These are phyloP conservation scores for Paecilomyces niveus DNA, from an alignment of 2,329 filamentous ascomycete species.

Conservation along the genomic window DNA sequence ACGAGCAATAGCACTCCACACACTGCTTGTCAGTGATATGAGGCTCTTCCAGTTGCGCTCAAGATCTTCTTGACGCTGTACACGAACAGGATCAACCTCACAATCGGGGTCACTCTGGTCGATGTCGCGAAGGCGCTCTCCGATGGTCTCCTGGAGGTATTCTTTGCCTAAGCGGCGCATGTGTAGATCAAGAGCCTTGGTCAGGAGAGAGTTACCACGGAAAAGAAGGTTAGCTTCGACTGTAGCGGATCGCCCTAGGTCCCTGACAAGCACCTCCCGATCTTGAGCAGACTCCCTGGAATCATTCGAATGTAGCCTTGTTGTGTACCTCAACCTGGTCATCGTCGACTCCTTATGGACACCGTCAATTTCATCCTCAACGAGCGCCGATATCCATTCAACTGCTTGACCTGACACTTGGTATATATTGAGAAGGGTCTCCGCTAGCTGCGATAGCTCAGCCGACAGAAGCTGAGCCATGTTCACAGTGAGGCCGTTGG, in stretches of 20 bases:
- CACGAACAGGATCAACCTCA: constrained; percentile 85
- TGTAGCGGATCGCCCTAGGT: constrained; percentile 58
- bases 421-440: constrained; percentile 87
- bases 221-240: constrained; percentile 90
- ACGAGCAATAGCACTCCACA: constrained; percentile 75
- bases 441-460: constrained; percentile 71
- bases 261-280: constrained; percentile 53
- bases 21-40: constrained; percentile 66
- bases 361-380: constrained; percentile 96
- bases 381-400: constrained; percentile 87
- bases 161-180: constrained; percentile 93
- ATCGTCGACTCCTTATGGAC: constrained; percentile 73
- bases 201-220: constrained; percentile 87
- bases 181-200: constrained; percentile 87
- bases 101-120: constrained; percentile 86
- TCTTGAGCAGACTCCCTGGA: constrained; percentile 51
- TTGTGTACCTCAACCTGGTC: constrained; percentile 54
- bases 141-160: constrained; percentile 79
- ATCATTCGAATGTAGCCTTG: constrained; percentile 57
- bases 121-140: constrained; percentile 81
- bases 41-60: constrained; percentile 77
- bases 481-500: constrained; percentile 73
- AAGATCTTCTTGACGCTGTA: constrained; percentile 61
- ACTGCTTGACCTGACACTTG: constrained; percentile 78
- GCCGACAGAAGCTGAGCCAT: constrained; percentile 72